These are phyloP conservation scores for Sarcodon aspratus DNA, from an alignment of 768 basidiomycete species.

Conservation along the genomic window DNA sequence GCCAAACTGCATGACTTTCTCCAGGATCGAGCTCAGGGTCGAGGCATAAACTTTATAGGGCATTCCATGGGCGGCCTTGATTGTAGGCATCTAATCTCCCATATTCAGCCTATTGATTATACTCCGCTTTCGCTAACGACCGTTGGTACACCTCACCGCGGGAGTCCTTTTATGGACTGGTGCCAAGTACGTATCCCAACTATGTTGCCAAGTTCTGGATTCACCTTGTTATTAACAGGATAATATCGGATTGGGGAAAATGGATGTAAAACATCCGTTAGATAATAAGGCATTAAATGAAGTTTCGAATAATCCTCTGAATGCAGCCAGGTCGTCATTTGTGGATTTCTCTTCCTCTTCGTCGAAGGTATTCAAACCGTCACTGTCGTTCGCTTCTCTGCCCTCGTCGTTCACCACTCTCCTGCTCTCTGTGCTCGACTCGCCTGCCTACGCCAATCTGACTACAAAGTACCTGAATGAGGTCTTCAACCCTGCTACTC, in stretches of 20 bases:
- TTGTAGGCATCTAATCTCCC: constrained; percentile 84
- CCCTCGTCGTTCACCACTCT: constrained; percentile 82
- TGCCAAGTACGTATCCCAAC: constrained; percentile 52
- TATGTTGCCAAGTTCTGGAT: background rate
- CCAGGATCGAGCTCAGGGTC: constrained; percentile 49
- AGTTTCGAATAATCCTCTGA: background rate
- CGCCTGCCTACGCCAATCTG: constrained; percentile 92
- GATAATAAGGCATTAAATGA: no score
- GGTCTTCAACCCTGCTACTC: constrained; percentile 75
- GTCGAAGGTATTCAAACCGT: constrained; percentile 21
- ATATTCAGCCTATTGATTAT: constrained; percentile 74
- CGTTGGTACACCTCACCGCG: constrained; percentile 88
- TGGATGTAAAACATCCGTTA: constrained; percentile 3
- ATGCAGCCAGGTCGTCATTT: background rate
- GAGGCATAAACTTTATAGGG: constrained; percentile 85
- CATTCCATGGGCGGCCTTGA: constrained; percentile 99
- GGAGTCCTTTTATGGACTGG: constrained; percentile 99
- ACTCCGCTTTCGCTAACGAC: constrained; percentile 80
- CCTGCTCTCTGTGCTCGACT: constrained; percentile 82
- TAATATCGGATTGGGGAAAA: constrained; percentile 84
- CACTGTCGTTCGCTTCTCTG: constrained; percentile 46
- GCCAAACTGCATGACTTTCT: constrained; percentile 66
- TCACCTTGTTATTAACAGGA: constrained; percentile 32
- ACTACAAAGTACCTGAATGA: constrained; percentile 73
- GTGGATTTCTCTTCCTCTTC: background rate